Percentiles rank a stretch among this genome's conserved stretches.
Conservation (phyloP, 257 asterid genomes). For the Gentiana dahurica region DNA sequence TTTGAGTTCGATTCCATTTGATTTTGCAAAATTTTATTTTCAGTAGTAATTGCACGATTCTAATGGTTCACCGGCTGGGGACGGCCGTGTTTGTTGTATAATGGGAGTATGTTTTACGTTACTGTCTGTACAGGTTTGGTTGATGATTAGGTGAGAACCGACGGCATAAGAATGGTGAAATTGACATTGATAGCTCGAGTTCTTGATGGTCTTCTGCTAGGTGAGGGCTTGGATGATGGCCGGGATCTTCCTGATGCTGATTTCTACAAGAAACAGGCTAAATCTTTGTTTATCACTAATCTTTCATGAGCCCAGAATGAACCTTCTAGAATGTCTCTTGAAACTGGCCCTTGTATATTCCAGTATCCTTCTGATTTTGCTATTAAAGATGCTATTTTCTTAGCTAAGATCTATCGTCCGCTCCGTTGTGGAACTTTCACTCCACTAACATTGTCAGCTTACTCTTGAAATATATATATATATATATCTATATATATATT, state of each 20-base stretch:
- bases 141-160: neutral
- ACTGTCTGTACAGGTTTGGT: too few relatives aligned
- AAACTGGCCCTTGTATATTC: conserved; percentile 78
- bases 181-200: conserved; percentile 93
- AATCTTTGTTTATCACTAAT: conserved; percentile 63
- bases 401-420: too few relatives aligned
- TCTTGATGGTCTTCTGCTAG: conserved; percentile 86
- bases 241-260: conserved; percentile 82
- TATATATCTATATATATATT: too few relatives aligned
- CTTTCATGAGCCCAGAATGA: conserved; percentile 76
- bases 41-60: too few relatives aligned
- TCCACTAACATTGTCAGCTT: too few relatives aligned
- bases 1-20: too few relatives aligned
- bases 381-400: neutral
- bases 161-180: conserved; percentile 59
- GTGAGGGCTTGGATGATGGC: conserved; percentile 89
- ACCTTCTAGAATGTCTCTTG: conserved; percentile 89
- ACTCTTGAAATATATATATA: too few relatives aligned
- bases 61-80: too few relatives aligned
- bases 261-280: conserved; percentile 79
- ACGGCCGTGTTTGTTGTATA: too few relatives aligned
- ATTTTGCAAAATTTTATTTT: too few relatives aligned
- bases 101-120: too few relatives aligned
- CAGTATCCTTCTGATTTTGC: conserved; percentile 58
- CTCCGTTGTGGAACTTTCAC: too few relatives aligned